Evolutionary conservation across 73 alveolate genomes (phyloP).

Genomic region (Blepharisma stoltei): DNA sequence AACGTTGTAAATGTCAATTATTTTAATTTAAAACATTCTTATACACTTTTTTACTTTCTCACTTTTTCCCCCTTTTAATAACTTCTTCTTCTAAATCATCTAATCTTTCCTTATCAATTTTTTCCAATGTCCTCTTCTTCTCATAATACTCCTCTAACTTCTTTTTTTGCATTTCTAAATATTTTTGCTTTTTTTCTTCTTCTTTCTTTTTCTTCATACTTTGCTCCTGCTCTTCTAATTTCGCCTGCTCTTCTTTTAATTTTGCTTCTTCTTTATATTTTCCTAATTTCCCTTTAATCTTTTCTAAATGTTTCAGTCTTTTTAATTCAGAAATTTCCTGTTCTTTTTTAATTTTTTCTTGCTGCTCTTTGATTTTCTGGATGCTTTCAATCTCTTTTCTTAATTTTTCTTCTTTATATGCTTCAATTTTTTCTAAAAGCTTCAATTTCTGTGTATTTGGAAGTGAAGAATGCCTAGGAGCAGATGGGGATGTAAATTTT

Average conservation of each 20-base stretch:
- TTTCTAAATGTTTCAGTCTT: conserved; percentile 1
- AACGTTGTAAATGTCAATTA: neutral
- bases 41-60: neutral
- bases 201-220: neutral
- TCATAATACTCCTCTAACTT: neutral
- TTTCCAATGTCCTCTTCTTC: neutral
- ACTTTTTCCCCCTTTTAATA: neutral
- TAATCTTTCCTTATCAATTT: neutral
- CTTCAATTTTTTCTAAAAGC: conserved; percentile 24
- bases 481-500: neutral
- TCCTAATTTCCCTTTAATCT: neutral
- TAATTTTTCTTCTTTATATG: conserved; percentile 14
- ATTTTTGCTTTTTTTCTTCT: conserved; percentile 15
- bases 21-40: neutral
- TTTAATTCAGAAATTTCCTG: neutral
- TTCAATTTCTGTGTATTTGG: conserved; percentile 20
- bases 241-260: neutral
- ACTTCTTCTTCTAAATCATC: neutral
- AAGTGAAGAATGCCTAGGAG: neutral
- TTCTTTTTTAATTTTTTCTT: neutral
- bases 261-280: conserved; percentile 21
- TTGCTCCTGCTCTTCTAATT: neutral
- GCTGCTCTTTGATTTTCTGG: neutral
- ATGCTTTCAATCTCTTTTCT: conserved; percentile 16
- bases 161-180: neutral